Conservation (phyloP, 257 asterid species). For the Oldenlandia corymbosa region DNA sequence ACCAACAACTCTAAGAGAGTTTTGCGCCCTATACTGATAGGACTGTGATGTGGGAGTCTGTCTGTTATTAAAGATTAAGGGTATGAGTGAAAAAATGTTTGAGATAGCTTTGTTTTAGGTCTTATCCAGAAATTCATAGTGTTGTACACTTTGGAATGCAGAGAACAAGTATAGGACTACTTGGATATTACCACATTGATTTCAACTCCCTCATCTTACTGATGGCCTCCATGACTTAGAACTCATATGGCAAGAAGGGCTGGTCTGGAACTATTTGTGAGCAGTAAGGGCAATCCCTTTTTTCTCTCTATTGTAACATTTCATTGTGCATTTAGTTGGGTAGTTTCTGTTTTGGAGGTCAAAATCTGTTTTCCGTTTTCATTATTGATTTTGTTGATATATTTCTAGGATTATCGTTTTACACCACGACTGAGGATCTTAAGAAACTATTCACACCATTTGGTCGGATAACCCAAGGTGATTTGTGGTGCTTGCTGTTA, state of each 20-base stretch:
- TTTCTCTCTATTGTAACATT: background rate
- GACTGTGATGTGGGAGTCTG: no score
- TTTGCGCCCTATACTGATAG: no score
- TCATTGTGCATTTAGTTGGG: background rate
- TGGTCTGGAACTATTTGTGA: constrained; percentile 51
- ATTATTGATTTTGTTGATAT: background rate
- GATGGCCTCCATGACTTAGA: background rate
- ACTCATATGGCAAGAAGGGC: constrained; percentile 42
- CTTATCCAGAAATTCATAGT: no score
- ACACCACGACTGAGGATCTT: constrained; percentile 46
- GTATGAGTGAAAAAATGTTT: no score
- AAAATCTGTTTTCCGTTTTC: background rate
- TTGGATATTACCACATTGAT: no score
- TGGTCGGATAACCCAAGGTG: constrained; percentile 56
- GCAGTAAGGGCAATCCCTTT: constrained; percentile 33
- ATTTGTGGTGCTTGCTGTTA: background rate
- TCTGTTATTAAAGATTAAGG: no score
- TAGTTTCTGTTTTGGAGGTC: background rate
- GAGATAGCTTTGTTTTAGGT: no score
- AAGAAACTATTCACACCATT: constrained; percentile 53
- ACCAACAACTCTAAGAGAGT: no score
- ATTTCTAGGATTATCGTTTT: constrained; percentile 62
- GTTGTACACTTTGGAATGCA: no score
- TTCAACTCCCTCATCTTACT: background rate
- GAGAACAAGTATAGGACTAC: no score